Evolutionary conservation across 148 eudicot species (phyloP).

Genomic region (Linanthus parryae): DNA sequence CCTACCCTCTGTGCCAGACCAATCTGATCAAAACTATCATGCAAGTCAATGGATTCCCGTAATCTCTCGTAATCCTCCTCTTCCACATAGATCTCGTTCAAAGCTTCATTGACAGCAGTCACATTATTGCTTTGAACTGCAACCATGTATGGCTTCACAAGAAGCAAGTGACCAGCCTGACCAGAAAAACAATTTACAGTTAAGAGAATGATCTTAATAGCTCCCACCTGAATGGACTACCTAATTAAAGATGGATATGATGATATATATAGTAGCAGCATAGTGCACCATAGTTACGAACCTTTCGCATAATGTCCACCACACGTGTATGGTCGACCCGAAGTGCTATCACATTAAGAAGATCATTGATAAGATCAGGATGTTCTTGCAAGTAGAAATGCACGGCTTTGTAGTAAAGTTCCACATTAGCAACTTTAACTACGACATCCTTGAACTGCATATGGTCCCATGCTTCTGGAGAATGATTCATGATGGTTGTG

Average conservation of each 20-base stretch:
- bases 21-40: constrained; percentile 96
- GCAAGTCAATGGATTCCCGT: constrained; percentile 84
- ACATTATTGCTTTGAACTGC: constrained; percentile 97
- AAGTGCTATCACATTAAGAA: constrained; percentile 91
- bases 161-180: constrained; percentile 92
- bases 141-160: constrained; percentile 97
- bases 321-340: constrained; percentile 95
- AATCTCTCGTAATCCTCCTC: constrained; percentile 97
- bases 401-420: constrained; percentile 93
- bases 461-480: constrained; percentile 99
- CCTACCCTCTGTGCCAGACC: constrained; percentile 97
- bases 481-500: constrained; percentile 97
- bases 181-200: constrained; percentile 9
- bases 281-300: constrained; percentile 13
- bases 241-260: too few relatives aligned
- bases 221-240: too few relatives aligned
- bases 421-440: constrained; percentile 97
- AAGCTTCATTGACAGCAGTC: constrained; percentile 90
- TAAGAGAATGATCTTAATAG: too few relatives aligned
- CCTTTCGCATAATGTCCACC: constrained; percentile 98
- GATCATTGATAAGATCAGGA: constrained; percentile 93
- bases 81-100: constrained; percentile 93
- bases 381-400: constrained; percentile 96
- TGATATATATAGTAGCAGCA: not conserved
- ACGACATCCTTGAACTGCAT: constrained; percentile 97